Evolutionary conservation across 2,329 filamentous ascomycete genomes (phyloP).

Genomic region (Alternaria consortialis): DNA sequence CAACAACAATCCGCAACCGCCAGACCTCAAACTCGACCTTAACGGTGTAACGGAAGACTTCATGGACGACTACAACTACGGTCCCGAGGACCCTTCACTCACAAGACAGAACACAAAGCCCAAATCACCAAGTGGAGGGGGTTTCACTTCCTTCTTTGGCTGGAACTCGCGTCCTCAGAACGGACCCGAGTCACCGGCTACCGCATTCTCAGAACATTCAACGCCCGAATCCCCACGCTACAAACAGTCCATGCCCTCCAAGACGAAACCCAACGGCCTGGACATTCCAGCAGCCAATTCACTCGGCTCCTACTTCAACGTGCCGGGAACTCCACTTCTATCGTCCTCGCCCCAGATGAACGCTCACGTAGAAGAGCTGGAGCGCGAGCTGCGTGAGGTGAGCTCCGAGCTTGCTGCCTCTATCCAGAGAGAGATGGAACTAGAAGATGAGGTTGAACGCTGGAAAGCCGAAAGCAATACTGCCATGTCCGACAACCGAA

Average conservation of each 20-base stretch:
- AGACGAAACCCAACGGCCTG: conserved; percentile 56
- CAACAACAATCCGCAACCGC: conserved; percentile 31
- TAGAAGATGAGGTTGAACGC: conserved; percentile 92
- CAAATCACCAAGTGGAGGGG: conserved; percentile 57
- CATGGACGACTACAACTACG: conserved; percentile 48
- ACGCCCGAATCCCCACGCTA: conserved; percentile 67
- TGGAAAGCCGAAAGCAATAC: conserved; percentile 78
- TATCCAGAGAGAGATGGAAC: conserved; percentile 92
- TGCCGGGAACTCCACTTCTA: conserved; percentile 57
- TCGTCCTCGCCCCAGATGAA: conserved; percentile 56
- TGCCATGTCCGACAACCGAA: conserved; percentile 68
- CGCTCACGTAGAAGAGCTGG: conserved; percentile 82
- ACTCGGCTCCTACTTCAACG: conserved; percentile 56
- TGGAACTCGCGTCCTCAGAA: conserved; percentile 67
- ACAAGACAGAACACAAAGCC: conserved; percentile 46
- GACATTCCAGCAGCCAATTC: conserved; percentile 63
- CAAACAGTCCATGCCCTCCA: conserved; percentile 38
- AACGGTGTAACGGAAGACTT: conserved; percentile 51
- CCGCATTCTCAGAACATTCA: conserved; percentile 68
- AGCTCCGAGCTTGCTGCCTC: conserved; percentile 91
- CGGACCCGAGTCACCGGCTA: conserved; percentile 66
- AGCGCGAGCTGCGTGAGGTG: conserved; percentile 92
- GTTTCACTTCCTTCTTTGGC: conserved; percentile 72
- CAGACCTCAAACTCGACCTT: conserved; percentile 47
- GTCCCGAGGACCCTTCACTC: conserved; percentile 36